phyloP scores from a whole-genome alignment of 2,329 filamentous ascomycete genomes.

The Clonostachys sp. region DNA sequence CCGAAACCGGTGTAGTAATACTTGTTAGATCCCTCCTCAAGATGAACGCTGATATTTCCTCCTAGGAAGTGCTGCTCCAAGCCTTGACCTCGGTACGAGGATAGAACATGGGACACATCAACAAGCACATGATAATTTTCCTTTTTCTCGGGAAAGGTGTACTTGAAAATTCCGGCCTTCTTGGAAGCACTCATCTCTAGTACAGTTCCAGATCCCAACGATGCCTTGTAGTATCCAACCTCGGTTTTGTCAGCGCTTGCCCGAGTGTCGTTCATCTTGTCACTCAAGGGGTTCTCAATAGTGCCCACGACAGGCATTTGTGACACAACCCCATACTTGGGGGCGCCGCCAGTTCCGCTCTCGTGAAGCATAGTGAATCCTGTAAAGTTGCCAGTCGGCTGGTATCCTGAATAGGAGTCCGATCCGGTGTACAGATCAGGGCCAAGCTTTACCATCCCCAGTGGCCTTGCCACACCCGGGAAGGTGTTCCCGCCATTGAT shows the following conservation, averaged over 20 bases:
- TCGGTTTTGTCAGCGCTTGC: slow-evolving; percentile 42
- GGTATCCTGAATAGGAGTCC: slow-evolving; percentile 50
- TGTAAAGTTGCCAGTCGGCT: slow-evolving; percentile 44
- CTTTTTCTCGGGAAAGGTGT: slow-evolving; percentile 45
- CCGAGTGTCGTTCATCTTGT: slow-evolving; percentile 51
- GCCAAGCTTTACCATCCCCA: slow-evolving; percentile 44
- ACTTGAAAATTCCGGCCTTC: slow-evolving; percentile 56
- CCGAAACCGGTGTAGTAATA: slow-evolving; percentile 54
- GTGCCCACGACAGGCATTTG: slow-evolving; percentile 50
- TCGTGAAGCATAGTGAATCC: slow-evolving; percentile 63
- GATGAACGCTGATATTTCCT: slow-evolving; percentile 50
- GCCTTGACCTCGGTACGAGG: slow-evolving; percentile 55
- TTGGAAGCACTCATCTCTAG: slow-evolving; percentile 53
- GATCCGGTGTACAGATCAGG: slow-evolving; percentile 42
- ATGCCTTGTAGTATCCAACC: slow-evolving; percentile 58
- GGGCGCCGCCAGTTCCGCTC: slow-evolving; percentile 62
- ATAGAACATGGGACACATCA: slow-evolving; percentile 63
- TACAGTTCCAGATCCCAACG: slow-evolving; percentile 47
- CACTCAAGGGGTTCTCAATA: slow-evolving; percentile 47
- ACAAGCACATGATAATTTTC: slow-evolving; percentile 45
- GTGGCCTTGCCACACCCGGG: slow-evolving; percentile 39
- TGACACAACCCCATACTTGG: slow-evolving; percentile 64
- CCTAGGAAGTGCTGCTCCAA: slow-evolving; percentile 58
- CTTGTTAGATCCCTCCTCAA: slow-evolving; percentile 24
- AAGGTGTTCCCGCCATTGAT: slow-evolving; percentile 43